A percentile compares a stretch with the other conserved stretches of the same genome.
Evolutionary conservation across 2,329 filamentous ascomycete genomes (phyloP).

Genomic region (Peltaster fructicola): DNA sequence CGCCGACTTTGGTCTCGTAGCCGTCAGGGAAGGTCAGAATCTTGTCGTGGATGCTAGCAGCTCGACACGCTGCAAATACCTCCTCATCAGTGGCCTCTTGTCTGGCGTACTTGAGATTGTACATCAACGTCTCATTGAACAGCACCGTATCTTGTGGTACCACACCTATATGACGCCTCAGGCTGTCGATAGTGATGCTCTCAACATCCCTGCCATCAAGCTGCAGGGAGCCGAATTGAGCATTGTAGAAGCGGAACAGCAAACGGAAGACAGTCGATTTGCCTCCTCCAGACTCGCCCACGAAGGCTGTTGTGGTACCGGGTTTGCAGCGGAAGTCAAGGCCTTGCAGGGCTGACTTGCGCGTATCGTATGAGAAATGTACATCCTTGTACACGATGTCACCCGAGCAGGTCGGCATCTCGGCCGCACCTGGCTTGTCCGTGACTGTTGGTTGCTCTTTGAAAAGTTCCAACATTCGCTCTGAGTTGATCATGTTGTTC

Average conservation of each 20-base stretch:
- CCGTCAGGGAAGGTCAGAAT: constrained; percentile 77
- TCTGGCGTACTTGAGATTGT: constrained; percentile 82
- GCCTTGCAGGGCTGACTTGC: constrained; percentile 68
- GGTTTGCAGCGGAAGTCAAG: constrained; percentile 73
- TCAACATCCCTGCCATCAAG: constrained; percentile 74
- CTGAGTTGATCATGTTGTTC: constrained; percentile 91
- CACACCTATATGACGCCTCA: constrained; percentile 79
- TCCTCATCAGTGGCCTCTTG: constrained; percentile 64
- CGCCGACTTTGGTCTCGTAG: constrained; percentile 80
- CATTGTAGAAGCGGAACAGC: constrained; percentile 92
- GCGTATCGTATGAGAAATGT: constrained; percentile 74
- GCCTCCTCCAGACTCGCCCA: constrained; percentile 89
- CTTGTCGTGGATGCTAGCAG: constrained; percentile 83
- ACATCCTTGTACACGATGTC: constrained; percentile 79
- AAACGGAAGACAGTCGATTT: constrained; percentile 94
- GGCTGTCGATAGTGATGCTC: constrained; percentile 71
- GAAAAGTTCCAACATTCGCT: constrained; percentile 87
- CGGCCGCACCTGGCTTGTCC: constrained; percentile 49
- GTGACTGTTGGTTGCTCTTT: constrained; percentile 87
- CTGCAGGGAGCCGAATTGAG: constrained; percentile 58
- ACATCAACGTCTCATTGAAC: constrained; percentile 91
- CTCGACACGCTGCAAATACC: constrained; percentile 62
- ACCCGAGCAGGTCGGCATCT: constrained; percentile 53
- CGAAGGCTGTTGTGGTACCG: constrained; percentile 86
- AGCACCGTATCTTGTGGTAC: constrained; percentile 92